These are phyloP conservation scores for Mycena galopus DNA, from an alignment of 768 basidiomycete genomes.

Conservation along the genomic window DNA sequence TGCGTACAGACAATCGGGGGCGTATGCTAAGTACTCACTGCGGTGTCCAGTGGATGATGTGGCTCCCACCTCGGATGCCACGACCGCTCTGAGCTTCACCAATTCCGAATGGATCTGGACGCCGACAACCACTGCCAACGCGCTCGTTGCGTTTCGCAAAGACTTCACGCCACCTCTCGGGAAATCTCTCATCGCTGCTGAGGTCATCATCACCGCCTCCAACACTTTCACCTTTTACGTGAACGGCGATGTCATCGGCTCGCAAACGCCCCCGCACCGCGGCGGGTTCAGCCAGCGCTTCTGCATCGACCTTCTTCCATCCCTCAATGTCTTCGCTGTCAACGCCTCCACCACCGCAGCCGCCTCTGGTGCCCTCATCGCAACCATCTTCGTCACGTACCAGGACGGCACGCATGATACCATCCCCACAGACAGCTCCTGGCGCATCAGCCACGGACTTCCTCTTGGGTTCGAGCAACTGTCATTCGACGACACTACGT, in stretches of 20 bases:
- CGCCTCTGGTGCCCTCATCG: neutral
- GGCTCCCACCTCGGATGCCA: too few species aligned
- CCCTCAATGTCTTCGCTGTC: constrained; percentile 9
- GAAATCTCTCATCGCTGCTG: neutral
- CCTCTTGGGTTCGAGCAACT: neutral
- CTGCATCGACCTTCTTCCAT: constrained; percentile 2
- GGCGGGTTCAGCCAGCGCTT: neutral
- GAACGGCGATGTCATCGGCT: neutral
- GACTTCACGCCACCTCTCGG: constrained; percentile 3
- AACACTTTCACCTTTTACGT: neutral
- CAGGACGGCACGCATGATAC: neutral
- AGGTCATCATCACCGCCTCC: neutral
- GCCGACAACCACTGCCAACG: neutral
- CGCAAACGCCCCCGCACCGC: too few species aligned
- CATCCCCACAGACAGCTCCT: neutral
- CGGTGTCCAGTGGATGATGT: too few species aligned
- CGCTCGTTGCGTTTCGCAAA: neutral
- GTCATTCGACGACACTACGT: neutral
- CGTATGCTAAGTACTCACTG: too few species aligned
- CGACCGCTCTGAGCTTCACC: too few species aligned
- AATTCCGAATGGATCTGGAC: too few species aligned
- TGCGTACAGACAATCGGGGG: too few species aligned
- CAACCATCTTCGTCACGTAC: constrained; percentile 1
- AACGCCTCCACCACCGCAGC: neutral
- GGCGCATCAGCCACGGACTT: neutral